Base-by-base conservation (phyloP, 2,329 filamentous ascomycete species). In the Metarhizium humberi region DNA sequence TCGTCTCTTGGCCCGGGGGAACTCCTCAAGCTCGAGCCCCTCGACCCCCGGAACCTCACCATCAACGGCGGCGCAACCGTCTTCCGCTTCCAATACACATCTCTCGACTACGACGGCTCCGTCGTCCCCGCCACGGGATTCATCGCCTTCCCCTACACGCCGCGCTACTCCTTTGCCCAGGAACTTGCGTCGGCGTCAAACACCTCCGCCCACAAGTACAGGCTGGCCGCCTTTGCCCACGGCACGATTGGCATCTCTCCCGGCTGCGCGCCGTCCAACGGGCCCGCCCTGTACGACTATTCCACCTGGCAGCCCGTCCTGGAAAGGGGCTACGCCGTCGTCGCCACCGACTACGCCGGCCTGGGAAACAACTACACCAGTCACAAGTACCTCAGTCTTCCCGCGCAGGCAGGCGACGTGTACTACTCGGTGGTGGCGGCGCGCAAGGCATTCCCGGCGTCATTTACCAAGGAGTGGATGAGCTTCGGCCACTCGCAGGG, bases 301-400 rank as follows among this genome's bases (percentile, higher is more conserved):
- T 47, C 54, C 45, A 54, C 40, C 43, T 60, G 57, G 59, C 51
- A 56, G 53, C 51, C 51, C 20, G n/a, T 60, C n/a, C 29, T 55
- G 16, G 50, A 13, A 53, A 50, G 25, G 8, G 59, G 59, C 40
- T 60, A 59, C 36, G 54, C 57, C 30, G 57, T 60, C 48, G 55
- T 64, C 16, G 62, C 59, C 16, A 59, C 62, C 13, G 62, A 64
- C 54, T 63, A 60, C 46, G 56, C 59, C 30, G 61, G 60, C 34
- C 55, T 62, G 11, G 61, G 61, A 16, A 63, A 58, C 58, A 60
- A 61, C 49, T 51, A 54, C 50, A 62, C 59, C 3, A n/a, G 38
- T 7, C 59, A 61, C 57, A 62, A 61, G 57, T 62, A 58, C 50
- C 42, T 53, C 48, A 59, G 55, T 40, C 54, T 54, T 18, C 40